Evolutionary conservation across 768 basidiomycete genomes (phyloP), one percentile per base, ranked within the genome.

Genomic region (Auricularia sp.): DNA sequence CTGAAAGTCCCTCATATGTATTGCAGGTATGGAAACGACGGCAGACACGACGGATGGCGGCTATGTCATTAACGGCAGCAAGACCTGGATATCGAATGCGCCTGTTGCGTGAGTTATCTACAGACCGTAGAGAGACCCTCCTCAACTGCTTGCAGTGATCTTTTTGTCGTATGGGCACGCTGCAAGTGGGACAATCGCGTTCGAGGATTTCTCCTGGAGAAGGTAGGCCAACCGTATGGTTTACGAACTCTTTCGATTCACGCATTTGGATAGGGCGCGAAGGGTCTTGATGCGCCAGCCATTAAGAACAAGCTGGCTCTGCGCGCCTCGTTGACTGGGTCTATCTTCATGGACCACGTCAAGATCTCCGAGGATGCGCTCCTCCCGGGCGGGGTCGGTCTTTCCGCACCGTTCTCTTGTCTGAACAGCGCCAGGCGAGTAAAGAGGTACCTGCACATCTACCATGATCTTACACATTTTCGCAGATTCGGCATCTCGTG

Each of bases 1-100:
- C 8, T 59, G 8, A 24, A 7, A 29, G 24, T n/a, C 54, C 13
- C 29, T 59, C 56, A n/a, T 14, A 29, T 8, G 24, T 33, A 14
- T 14, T 5, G 18, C 24, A 59, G 86, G 88, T n/a, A 98, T 98
- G 96, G 92, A 95, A 71, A 97, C 96, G 1, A 87, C 83, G 34
- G 96, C 94, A 11, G 85, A 85, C 67, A 92, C 97, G 74, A 80
- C 81, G 0, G 88, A 89, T 63, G 92, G 93, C 13, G 94, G 93
- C 3, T 98, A 87, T 75, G 76, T 90, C 33, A 72, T 98, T 63
- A 90, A 86, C 68, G 96, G 96, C 62, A 90, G 90, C 75, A 98
- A 98, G 80, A 98, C 94, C 0, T 98, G 96, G 96, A 98, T 98
- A 72, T 85, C 93, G 14, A 97, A 97, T 72, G 85, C 94, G 1